A percentile compares a stretch with the other conserved stretches of the same genome.
phyloP scores from a whole-genome alignment of 2,329 filamentous ascomycete genomes.

The Dendryphion nanum region DNA sequence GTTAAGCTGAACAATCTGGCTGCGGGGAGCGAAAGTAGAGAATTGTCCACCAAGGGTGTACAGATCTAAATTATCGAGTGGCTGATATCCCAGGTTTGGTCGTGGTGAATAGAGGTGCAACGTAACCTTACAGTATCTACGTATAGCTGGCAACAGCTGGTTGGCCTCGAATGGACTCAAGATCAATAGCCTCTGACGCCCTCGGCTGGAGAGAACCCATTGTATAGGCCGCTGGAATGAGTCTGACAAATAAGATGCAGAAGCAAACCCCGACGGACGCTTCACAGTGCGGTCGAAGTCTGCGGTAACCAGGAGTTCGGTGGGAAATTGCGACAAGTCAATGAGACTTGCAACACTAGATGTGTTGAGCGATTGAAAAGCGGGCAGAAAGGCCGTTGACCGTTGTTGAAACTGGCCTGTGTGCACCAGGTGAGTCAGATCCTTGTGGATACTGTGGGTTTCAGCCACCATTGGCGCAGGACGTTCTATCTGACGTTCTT shows the following conservation, averaged over 20 bases:
- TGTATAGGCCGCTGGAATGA: constrained; percentile 54
- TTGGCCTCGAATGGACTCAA: constrained; percentile 64
- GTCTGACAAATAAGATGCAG: constrained; percentile 36
- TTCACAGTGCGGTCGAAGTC: constrained; percentile 54
- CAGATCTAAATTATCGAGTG: constrained; percentile 49
- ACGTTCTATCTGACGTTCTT: constrained; percentile 56
- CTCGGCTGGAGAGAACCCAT: constrained; percentile 44
- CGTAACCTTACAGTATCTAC: constrained; percentile 27
- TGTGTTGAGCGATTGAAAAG: constrained; percentile 45
- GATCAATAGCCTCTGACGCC: constrained; percentile 44
- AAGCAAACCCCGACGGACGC: constrained; percentile 3
- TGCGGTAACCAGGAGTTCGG: constrained; percentile 45
- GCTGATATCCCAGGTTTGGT: constrained; percentile 33
- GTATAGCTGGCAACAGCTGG: constrained; percentile 44
- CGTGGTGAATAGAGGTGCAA: constrained; percentile 56
- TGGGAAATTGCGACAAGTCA: constrained; percentile 36
- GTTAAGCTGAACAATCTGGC: constrained; percentile 53
- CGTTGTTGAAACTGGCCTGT: constrained; percentile 24
- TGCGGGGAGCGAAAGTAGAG: constrained; percentile 9
- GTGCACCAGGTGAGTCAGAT: constrained; percentile 44
- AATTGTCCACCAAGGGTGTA: constrained; percentile 36
- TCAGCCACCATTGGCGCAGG: constrained; percentile 43
- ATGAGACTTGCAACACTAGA: constrained; percentile 43
- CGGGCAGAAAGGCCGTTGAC: constrained; percentile 42
- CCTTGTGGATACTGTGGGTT: constrained; percentile 43